Evolutionary conservation across 306 rosid species (phyloP), one percentile per base, ranked within the genome.

Genomic region (Geum urbanum): DNA sequence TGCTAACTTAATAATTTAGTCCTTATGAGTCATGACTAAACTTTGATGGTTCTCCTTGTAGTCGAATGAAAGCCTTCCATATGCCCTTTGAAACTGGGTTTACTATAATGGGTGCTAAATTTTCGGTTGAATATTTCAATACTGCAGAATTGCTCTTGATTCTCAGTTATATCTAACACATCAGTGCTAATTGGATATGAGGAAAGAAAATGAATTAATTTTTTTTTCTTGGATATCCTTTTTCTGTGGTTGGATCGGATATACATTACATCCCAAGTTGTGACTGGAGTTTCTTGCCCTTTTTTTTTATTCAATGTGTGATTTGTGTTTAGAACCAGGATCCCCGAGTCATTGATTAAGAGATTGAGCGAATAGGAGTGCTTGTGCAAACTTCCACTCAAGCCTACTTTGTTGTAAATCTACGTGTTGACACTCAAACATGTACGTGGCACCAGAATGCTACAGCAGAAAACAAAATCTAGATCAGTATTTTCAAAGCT

Each of bases 391-490:
- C 22, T 14, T 69, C 24, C 3, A 11, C 16, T 18, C 46, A 15
- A 22, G 70, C 41, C 43, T 47, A 63, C 32, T 27, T 51, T 9
- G 22, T 14, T 48, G 51, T 58, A 24, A 56, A 69, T 46, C 9
- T 43, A 27, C 63, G 63, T 16, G 18, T 12, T 13, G 14, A 51
- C 57, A 24, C 67, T 39, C 63, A 53, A 3, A 8, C 45, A 58
- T 51, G 12, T 15, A 74, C 3, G 13, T 32, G 50, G 53, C 24
- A 47, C 64, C 13, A 47, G 40, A 72, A 66, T 19, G 73, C 37
- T 39, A 13, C 67, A 53, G 69, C 47, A 56, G 41, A 62, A 51
- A 50, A 56, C 27, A 72, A 53, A 51, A 51, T 65, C 24, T 58
- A 7, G 35, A 57, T 32, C 46, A 55, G 67, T 63, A 39, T 51